Base-by-base conservation (phyloP, 768 basidiomycete genomes). In the Phanerodontia chrysosporium region DNA sequence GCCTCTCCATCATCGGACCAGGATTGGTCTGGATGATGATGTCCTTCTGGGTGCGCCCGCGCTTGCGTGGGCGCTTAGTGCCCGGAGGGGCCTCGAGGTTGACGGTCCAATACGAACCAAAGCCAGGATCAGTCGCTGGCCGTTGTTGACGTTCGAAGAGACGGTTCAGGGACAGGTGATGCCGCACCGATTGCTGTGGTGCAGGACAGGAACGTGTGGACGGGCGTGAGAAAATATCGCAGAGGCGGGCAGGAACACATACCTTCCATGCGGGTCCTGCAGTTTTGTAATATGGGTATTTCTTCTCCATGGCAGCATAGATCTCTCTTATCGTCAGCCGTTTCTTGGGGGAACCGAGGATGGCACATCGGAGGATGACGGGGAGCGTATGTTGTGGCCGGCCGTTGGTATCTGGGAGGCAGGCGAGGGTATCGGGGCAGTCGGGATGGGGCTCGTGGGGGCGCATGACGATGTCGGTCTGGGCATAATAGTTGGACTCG, bases 41-140 rank as follows among this genome's bases (percentile, higher is more conserved):
- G 21, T 78, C 76, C 67, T 85, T 84, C 58, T 78, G 82, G 9
- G 82, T 72, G 21, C 87, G 79, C 25, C 89, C 89, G 58, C 90
- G 83, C 69, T 92, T 92, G 22, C 90, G 83, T 45, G 90, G 90
- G 58, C 90, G 83, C 73, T 92, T 92, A 1, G 90, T 92, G 22
- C 90, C 90, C 1, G 90, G 90, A 13, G 90, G 89, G n/a, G 90
- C 90, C 49, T 82, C 71, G 22, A 92, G 78, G 71, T 92, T 92
- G n/a, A 92, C 90, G 35, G 90, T 91, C 90, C 90, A 92, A 68
- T 92, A 92, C 12, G 90, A 92, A 22, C 90, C 90, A 69, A 91
- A 90, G 16, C 90, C 90, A 13, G 90, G 90, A 69, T 92, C 90
- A 29, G 89, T 89, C 10, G 88, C 87, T 8, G 90, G 90, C 51